Evolutionary conservation across 2,329 filamentous ascomycete species (phyloP).

Genomic region (Claviceps digitariae): DNA sequence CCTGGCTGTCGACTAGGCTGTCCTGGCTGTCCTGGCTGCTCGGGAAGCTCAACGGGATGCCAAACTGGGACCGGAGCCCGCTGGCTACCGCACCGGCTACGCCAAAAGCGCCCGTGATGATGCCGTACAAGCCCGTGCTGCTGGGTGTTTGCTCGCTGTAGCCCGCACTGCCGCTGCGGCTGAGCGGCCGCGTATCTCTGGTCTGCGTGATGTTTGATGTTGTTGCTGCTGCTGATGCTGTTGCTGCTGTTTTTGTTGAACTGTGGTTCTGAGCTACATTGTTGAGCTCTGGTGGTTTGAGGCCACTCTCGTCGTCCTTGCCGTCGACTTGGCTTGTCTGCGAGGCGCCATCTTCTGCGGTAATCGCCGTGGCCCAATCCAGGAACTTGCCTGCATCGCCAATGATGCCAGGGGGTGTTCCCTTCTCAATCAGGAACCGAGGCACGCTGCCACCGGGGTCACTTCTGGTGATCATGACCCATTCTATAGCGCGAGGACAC

Average conservation of each 20-base stretch:
- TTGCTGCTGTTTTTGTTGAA: not conserved
- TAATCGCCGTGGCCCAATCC: constrained; percentile 48
- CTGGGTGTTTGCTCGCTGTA: constrained; percentile 21
- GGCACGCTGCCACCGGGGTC: constrained; percentile 83
- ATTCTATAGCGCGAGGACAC: constrained; percentile 45
- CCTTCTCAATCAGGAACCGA: constrained; percentile 80
- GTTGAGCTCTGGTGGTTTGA: not conserved
- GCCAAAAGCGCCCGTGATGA: constrained; percentile 39
- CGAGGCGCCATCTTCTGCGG: constrained; percentile 12
- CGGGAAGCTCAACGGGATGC: constrained; percentile 13
- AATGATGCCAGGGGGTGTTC: constrained; percentile 69
- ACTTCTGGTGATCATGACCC: constrained; percentile 85
- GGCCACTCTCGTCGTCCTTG: not conserved
- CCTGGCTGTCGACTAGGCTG: constrained; percentile 12
- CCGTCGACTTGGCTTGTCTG: not conserved
- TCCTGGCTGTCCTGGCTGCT: constrained; percentile 16
- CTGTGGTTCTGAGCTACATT: not conserved
- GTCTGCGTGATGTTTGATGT: not conserved
- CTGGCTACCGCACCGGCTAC: constrained; percentile 33
- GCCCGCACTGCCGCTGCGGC: constrained; percentile 1
- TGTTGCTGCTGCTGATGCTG: not conserved
- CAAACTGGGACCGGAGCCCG: constrained; percentile 18
- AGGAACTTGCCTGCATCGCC: constrained; percentile 70
- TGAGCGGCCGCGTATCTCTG: not conserved
- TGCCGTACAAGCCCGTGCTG: constrained; percentile 38